Conservation (phyloP, 2,329 filamentous ascomycete species). For the Penicillium olsonii region DNA sequence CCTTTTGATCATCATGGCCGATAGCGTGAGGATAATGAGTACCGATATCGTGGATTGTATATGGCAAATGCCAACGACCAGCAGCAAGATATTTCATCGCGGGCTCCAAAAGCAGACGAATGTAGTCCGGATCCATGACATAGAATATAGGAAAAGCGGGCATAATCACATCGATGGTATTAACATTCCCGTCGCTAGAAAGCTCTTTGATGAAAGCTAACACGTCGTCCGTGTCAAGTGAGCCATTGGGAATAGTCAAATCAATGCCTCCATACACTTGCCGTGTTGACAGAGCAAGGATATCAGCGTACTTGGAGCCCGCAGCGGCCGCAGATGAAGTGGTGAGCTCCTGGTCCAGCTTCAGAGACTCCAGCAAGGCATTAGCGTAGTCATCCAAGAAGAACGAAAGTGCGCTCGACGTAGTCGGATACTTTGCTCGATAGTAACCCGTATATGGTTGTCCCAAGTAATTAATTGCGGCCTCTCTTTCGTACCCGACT, state of each 20-base stretch:
- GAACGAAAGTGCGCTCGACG: conserved; percentile 36
- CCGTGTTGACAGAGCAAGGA: conserved; percentile 43
- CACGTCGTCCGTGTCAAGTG: conserved; percentile 32
- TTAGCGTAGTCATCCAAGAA: conserved; percentile 45
- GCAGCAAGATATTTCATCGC: conserved; percentile 45
- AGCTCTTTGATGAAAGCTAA: conserved; percentile 48
- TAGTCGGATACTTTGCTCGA: conserved; percentile 36
- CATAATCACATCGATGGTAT: conserved; percentile 48
- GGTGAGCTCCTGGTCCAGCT: conserved; percentile 34
- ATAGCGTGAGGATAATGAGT: conserved; percentile 43
- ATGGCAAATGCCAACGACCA: conserved; percentile 41
- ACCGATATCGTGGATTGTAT: conserved; percentile 47
- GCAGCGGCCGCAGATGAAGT: conserved; percentile 32
- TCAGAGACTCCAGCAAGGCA: conserved; percentile 36
- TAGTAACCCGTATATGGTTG: conserved; percentile 45
- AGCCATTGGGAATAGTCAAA: conserved; percentile 38
- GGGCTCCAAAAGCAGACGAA: conserved; percentile 47
- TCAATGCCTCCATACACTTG: conserved; percentile 47
- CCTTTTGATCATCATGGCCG: conserved; percentile 41
- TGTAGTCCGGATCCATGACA: conserved; percentile 45
- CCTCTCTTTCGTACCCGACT: conserved; percentile 44
- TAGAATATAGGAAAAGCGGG: conserved; percentile 47
- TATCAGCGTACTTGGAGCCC: conserved; percentile 44
- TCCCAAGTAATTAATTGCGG: conserved; percentile 45
- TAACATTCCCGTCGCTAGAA: conserved; percentile 46